Percentiles rank a stretch among this genome's conserved stretches.
These are phyloP conservation scores for Hanseniaspora vineae DNA, from an alignment of 805 yeast species.

Conservation along the genomic window DNA sequence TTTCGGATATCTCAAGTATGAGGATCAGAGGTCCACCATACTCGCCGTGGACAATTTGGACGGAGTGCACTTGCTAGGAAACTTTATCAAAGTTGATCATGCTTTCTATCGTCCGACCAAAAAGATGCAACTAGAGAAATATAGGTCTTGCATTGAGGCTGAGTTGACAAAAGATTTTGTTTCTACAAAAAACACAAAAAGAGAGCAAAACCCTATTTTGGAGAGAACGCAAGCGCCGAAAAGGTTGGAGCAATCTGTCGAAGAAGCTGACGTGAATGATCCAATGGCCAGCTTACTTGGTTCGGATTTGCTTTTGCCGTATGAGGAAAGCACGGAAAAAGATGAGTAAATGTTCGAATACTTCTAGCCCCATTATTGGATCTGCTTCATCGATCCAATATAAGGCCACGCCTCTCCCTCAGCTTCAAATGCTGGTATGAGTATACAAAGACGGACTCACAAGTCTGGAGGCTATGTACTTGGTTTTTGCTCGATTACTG, in stretches of 20 bases:
- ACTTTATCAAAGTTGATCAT: conserved; percentile 55
- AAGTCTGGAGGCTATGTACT: neutral
- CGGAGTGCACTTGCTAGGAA: conserved; percentile 45
- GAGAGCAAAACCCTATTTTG: neutral
- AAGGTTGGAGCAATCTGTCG: neutral
- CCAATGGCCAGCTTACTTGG: neutral
- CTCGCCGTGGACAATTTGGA: conserved; percentile 84
- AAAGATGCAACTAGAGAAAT: conserved; percentile 31
- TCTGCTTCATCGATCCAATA: no score
- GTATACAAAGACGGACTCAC: no score
- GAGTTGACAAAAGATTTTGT: conserved; percentile 22
- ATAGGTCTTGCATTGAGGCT: conserved; percentile 25
- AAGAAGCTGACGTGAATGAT: neutral
- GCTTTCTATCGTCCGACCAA: conserved; percentile 44
- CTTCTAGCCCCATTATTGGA: no score
- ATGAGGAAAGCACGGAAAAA: conserved; percentile 1
- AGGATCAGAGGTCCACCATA: conserved; percentile 65
- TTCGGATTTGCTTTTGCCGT: neutral
- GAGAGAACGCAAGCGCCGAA: neutral
- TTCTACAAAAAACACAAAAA: conserved; percentile 1
- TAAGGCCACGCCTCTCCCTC: no score
- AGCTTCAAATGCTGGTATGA: no score
- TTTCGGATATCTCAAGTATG: conserved; percentile 73
- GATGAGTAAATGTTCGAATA: neutral
- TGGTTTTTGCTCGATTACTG: neutral